Conservation (phyloP, 331 rosid genomes). For the Telfairia occidentalis region DNA sequence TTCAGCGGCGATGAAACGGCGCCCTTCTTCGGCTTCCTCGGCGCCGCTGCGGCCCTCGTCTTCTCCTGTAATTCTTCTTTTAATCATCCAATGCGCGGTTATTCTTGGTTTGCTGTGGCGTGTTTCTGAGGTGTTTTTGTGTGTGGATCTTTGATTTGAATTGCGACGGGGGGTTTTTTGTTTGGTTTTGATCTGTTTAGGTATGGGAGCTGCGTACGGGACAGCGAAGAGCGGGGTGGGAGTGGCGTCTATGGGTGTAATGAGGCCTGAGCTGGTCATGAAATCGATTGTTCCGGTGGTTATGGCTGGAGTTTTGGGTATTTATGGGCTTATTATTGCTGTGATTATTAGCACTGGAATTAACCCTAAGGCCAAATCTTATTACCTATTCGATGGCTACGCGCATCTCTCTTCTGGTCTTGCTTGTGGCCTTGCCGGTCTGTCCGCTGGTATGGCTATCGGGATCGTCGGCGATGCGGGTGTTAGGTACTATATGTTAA, state of each 20-base stretch:
- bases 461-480: slow-evolving; percentile 61
- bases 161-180: neutral
- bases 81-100: neutral
- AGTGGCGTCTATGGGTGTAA: slow-evolving; percentile 59
- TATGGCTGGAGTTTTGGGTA: slow-evolving; percentile 58
- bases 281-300: slow-evolving; percentile 60
- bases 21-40: slow-evolving; percentile 51
- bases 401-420: slow-evolving; percentile 58
- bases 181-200: slow-evolving; percentile 10
- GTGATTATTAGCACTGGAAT: slow-evolving; percentile 53
- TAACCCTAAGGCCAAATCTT: slow-evolving; percentile 54
- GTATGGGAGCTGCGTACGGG: slow-evolving; percentile 62
- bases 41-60: slow-evolving; percentile 54
- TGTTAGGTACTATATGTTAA: slow-evolving; percentile 28
- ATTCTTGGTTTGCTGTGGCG: neutral
- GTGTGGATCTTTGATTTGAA: neutral
- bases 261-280: slow-evolving; percentile 60
- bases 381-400: slow-evolving; percentile 52
- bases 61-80: slow-evolving; percentile 30
- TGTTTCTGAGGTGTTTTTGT: neutral
- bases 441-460: slow-evolving; percentile 59
- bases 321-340: slow-evolving; percentile 46
- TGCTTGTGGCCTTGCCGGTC: slow-evolving; percentile 57
- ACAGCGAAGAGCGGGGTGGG: slow-evolving; percentile 60
- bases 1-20: slow-evolving; percentile 64